phyloP scores from a whole-genome alignment of 2,329 filamentous ascomycete species.

The Eurotiales sp. region DNA sequence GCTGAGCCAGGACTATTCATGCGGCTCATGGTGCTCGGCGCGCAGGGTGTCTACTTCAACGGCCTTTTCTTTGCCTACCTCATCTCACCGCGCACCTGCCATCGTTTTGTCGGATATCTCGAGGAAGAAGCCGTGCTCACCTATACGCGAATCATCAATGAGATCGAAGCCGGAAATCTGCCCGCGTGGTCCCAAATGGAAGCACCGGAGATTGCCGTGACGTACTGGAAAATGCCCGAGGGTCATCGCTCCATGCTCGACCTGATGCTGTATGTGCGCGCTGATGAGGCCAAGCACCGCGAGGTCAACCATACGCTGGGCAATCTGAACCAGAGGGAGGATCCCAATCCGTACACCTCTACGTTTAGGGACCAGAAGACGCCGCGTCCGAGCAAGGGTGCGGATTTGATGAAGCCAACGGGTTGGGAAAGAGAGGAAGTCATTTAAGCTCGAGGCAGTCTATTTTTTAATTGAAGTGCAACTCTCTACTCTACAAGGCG shows the following conservation, averaged over 20 bases:
- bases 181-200: constrained; percentile 75
- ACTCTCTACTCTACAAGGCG: not conserved
- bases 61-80: constrained; percentile 86
- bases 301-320: constrained; percentile 95
- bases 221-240: constrained; percentile 94
- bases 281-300: constrained; percentile 84
- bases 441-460: constrained; percentile 41
- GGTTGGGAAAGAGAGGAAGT: constrained; percentile 86
- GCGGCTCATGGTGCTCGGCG: constrained; percentile 84
- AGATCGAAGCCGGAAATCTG: constrained; percentile 79
- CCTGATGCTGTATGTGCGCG: constrained; percentile 80
- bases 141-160: constrained; percentile 82
- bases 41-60: constrained; percentile 97
- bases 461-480: not conserved
- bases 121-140: constrained; percentile 97
- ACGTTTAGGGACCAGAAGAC: constrained; percentile 67
- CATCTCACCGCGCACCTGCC: constrained; percentile 78
- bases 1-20: constrained; percentile 83
- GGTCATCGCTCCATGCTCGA: constrained; percentile 78
- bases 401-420: constrained; percentile 59
- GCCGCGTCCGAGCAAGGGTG: constrained; percentile 67
- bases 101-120: constrained; percentile 94
- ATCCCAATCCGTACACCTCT: constrained; percentile 90
- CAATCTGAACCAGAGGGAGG: constrained; percentile 77
- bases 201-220: constrained; percentile 83